Conservation (phyloP, 2,329 filamentous ascomycete genomes). For the Coniosporium tulheliwenetii region DNA sequence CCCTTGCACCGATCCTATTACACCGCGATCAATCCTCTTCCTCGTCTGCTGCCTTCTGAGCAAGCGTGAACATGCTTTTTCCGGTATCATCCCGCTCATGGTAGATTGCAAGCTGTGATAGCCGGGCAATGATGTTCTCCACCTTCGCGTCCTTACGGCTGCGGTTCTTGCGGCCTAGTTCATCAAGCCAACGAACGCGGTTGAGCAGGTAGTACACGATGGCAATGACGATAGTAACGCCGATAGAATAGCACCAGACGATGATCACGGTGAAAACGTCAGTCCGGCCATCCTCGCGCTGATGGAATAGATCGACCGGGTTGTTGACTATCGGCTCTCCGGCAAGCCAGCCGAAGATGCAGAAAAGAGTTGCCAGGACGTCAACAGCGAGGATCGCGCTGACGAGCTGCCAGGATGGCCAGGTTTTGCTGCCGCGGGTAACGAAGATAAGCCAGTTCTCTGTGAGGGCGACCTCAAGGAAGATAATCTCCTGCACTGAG, state of each 20-base stretch:
- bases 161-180: constrained; percentile 48
- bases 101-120: constrained; percentile 47
- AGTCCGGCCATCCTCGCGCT: constrained; percentile 34
- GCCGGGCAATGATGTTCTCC: constrained; percentile 50
- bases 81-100: constrained; percentile 38
- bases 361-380: constrained; percentile 56
- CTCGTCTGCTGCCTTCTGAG: constrained; percentile 26
- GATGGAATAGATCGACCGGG: constrained; percentile 22
- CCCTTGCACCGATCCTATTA: too few species aligned
- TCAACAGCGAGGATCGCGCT: constrained; percentile 58
- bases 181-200: constrained; percentile 40
- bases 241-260: constrained; percentile 51
- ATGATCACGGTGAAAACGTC: constrained; percentile 51
- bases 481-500: constrained; percentile 53
- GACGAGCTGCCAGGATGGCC: constrained; percentile 60
- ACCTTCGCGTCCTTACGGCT: constrained; percentile 45
- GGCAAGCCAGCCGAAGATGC: constrained; percentile 58
- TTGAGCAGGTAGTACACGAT: constrained; percentile 50
- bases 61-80: constrained; percentile 27
- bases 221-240: constrained; percentile 48
- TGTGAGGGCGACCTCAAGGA: constrained; percentile 36
- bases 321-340: constrained; percentile 27
- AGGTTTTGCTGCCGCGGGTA: constrained; percentile 48
- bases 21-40: constrained; percentile 27
- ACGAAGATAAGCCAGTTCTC: constrained; percentile 41